Conservation (phyloP, 345 rosid genomes). For the Xanthoceras sorbifolium region DNA sequence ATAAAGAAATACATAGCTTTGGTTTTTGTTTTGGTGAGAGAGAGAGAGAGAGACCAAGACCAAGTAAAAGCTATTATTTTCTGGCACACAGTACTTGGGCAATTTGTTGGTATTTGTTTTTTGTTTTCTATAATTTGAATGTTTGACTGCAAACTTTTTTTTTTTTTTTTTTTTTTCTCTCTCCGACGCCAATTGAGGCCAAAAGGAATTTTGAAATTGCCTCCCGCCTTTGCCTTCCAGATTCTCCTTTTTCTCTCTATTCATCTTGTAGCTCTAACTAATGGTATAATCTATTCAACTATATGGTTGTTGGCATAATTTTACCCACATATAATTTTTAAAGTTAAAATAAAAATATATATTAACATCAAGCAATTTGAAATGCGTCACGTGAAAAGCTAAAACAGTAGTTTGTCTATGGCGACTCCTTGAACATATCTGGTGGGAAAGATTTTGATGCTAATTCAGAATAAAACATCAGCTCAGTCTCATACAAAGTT, state of each 20-base stretch:
- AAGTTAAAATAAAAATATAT: too few species aligned
- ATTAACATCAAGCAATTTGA: too few species aligned
- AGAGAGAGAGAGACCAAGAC: constrained; percentile 1
- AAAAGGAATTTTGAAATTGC: constrained; percentile 21
- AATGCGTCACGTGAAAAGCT: too few species aligned
- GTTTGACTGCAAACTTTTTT: constrained; percentile 37
- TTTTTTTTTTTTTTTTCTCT: neutral
- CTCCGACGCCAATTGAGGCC: constrained; percentile 41
- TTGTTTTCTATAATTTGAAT: constrained; percentile 15
- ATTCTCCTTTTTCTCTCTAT: neutral
- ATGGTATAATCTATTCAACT: too few species aligned
- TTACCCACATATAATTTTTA: too few species aligned
- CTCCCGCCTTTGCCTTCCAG: constrained; percentile 23
- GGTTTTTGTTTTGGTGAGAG: constrained; percentile 13
- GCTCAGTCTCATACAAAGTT: too few species aligned
- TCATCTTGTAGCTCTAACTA: too few species aligned
- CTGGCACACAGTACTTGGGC: constrained; percentile 13
- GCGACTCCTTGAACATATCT: too few species aligned
- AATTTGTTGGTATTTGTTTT: constrained; percentile 6
- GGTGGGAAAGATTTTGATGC: too few species aligned
- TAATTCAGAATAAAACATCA: too few species aligned
- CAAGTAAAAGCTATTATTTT: neutral
- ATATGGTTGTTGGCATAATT: too few species aligned
- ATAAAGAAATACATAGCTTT: neutral
- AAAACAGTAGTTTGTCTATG: too few species aligned